A percentile compares a stretch with the other conserved stretches of the same genome.
Conservation (phyloP, 345 rosid species). For the Eucalyptus pauciflora region DNA sequence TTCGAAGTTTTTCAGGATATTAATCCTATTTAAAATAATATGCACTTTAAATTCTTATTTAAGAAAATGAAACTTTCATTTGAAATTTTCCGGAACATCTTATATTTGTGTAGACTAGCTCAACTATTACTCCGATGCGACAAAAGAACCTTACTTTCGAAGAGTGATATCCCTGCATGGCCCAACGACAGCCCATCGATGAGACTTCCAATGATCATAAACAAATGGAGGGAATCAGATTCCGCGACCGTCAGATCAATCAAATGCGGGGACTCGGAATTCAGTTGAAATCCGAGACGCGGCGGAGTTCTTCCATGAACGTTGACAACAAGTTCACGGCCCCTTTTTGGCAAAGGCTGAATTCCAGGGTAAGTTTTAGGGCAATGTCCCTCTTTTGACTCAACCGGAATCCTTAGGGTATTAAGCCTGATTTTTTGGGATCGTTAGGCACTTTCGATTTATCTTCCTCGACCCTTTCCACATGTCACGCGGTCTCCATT, state of each 20-base stretch:
- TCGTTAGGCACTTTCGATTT: not conserved
- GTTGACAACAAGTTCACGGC: not conserved
- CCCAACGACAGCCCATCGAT: not conserved
- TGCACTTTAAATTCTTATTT: rapidly evolving
- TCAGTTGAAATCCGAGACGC: not conserved
- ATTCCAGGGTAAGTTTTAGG: not conserved
- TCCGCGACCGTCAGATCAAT: not conserved
- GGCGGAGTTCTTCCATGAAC: not conserved
- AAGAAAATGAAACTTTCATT: too few species aligned
- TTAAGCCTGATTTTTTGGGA: not conserved
- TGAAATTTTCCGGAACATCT: not conserved
- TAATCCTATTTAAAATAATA: too few species aligned
- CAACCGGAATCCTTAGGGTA: not conserved
- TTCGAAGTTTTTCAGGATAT: too few species aligned
- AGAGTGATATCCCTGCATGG: not conserved
- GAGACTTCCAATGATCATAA: not conserved
- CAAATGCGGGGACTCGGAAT: not conserved
- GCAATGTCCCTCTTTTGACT: not conserved
- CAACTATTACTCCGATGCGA: rapidly evolving
- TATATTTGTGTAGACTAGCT: not conserved
- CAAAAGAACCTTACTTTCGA: not conserved
- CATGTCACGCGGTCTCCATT: not conserved
- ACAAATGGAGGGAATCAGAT: not conserved
- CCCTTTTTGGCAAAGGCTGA: not conserved
- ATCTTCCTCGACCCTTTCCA: not conserved